Evolutionary conservation across 1,284 basidiomycete species (phyloP), one percentile per base, ranked within the genome.

Genomic region (Gastroboletus turbinatus): DNA sequence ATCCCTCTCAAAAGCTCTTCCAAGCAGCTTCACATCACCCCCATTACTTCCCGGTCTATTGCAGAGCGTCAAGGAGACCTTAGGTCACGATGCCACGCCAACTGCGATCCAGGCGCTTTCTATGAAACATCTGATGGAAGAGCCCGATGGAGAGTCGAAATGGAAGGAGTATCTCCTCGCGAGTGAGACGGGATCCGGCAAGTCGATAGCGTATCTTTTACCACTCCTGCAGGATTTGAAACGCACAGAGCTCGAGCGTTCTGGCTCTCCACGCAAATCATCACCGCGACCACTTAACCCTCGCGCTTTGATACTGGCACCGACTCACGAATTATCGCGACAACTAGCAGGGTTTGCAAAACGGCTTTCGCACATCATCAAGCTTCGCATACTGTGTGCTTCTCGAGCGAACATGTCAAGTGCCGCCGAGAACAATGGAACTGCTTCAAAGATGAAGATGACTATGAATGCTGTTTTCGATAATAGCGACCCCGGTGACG

Each of bases 161-260:
- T 83, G 80, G 74, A 77, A 76, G 45, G 78, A 88, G 63, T 85
- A 79, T 58, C 78, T 95, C 11, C 78, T 96, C 2, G 92, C 91
- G 0, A 87, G 89, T 0, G 93, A 95, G 72, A 95, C 93, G 0
- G 93, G 93, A 9, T 92, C 90, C 0, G 93, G 93, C 1, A 96
- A 96, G 75, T 92, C 89, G 4, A 81, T 94, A n/a, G 92, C 93
- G 1, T 95, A 94, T 68, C 81, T 95, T 35, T 78, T 95, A 2
- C 93, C 93, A 0, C 70, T 95, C 46, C 77, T 95, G 4, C 89
- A 94, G 61, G 76, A 82, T 55, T 77, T 95, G 63, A 95, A 95
- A 69, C 69, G 75, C 49, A 77, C 78, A 2, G 85, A 90, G 65
- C 57, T 71, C 21, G 59, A 60, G 27, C 58, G 51, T 19, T 50